A percentile compares a stretch with the other conserved stretches of the same genome.
These are phyloP conservation scores for Pyrenophora graminea DNA, from an alignment of 2,329 filamentous ascomycete genomes.

Conservation along the genomic window DNA sequence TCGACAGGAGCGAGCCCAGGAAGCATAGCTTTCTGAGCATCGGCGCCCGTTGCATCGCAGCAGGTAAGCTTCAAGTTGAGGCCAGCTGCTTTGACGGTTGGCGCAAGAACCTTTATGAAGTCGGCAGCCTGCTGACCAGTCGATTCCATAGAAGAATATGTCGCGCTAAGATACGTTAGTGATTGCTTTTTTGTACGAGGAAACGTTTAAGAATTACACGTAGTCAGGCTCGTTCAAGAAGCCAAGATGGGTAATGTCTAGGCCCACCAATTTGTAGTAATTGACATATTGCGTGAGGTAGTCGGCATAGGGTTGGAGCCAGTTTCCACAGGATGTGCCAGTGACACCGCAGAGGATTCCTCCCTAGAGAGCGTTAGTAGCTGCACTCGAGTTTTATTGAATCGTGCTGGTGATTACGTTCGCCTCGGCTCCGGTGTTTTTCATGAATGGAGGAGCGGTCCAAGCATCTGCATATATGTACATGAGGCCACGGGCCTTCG, in stretches of 20 bases:
- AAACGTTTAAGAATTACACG: not conserved
- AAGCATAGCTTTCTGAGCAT: not conserved
- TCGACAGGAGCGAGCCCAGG: not conserved
- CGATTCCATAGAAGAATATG: not conserved
- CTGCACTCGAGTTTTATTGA: not conserved
- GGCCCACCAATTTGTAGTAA: not conserved
- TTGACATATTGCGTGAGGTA: slow-evolving; percentile 1
- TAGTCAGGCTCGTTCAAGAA: not conserved
- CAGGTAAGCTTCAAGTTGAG: not conserved
- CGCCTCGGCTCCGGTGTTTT: not conserved
- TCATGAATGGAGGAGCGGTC: not conserved
- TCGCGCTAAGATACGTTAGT: not conserved
- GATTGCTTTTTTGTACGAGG: not conserved
- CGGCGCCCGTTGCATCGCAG: not conserved
- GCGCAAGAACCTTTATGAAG: not conserved
- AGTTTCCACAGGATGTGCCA: not conserved
- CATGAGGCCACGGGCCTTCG: not conserved
- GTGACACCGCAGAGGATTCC: not conserved
- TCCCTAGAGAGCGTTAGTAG: not conserved
- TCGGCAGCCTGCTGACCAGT: not conserved
- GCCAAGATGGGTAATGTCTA: not conserved
- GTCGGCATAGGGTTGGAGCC: not conserved
- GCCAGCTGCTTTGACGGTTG: not conserved
- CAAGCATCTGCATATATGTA: not conserved
- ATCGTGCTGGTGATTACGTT: not conserved